Evolutionary conservation across 2,329 filamentous ascomycete genomes (phyloP).

Genomic region (Juglanconis sp.): DNA sequence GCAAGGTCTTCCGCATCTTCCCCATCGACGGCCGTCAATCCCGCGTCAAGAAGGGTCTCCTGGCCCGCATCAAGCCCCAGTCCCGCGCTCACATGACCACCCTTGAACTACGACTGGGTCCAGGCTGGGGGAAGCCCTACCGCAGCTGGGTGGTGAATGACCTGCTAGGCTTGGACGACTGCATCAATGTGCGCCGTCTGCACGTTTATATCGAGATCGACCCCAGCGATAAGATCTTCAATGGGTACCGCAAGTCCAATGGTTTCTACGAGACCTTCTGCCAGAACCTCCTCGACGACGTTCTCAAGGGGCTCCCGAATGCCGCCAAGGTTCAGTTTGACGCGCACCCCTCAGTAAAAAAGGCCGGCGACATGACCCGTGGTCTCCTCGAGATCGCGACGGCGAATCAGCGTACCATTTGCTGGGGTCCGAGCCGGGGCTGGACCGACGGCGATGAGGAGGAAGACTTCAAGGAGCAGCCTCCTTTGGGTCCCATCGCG

Average conservation of each 20-base stretch:
- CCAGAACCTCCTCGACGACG: constrained; percentile 49
- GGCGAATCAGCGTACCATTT: constrained; percentile 49
- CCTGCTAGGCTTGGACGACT: constrained; percentile 61
- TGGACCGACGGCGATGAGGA: constrained; percentile 53
- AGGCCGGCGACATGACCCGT: constrained; percentile 61
- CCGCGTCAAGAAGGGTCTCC: constrained; percentile 69
- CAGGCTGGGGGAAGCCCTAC: constrained; percentile 69
- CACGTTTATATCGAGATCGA: constrained; percentile 71
- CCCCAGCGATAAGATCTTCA: constrained; percentile 64
- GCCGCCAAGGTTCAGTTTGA: constrained; percentile 65
- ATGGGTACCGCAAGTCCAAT: constrained; percentile 62
- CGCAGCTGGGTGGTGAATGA: constrained; percentile 66
- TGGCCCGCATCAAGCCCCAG: constrained; percentile 60
- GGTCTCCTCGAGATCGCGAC: constrained; percentile 53
- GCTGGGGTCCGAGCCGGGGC: constrained; percentile 65
- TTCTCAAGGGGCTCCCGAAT: constrained; percentile 56
- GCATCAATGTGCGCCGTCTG: constrained; percentile 54
- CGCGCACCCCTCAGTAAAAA: constrained; percentile 63
- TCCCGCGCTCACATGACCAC: constrained; percentile 60
- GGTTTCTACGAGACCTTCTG: constrained; percentile 71
- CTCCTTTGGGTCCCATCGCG: not conserved
- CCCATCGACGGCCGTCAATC: constrained; percentile 64
- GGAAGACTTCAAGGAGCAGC: not conserved
- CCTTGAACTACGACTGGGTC: constrained; percentile 68
- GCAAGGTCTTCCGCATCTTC: constrained; percentile 62